Evolutionary conservation across 192 early-diverging fungal species (phyloP).

Genomic region (Cetraspora pellucida): DNA sequence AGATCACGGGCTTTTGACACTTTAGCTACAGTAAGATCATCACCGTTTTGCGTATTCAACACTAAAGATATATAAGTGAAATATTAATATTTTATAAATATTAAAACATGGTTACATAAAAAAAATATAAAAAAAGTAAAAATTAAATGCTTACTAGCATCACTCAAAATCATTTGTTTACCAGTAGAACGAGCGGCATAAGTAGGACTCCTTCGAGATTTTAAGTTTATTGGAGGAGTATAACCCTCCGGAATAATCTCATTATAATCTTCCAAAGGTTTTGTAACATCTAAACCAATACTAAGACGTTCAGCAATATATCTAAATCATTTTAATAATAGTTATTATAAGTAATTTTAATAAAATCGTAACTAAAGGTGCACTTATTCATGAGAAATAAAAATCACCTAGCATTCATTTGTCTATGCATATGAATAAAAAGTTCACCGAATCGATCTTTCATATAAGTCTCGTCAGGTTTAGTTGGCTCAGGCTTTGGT

Average conservation of each 20-base stretch:
- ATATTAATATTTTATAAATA: too few species aligned
- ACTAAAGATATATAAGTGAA: too few species aligned
- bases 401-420: background rate
- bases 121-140: too few species aligned
- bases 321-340: background rate
- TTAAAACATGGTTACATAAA: too few species aligned
- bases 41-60: background rate
- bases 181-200: too few species aligned
- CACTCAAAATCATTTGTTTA: too few species aligned
- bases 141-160: too few species aligned
- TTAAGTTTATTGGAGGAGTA: too few species aligned
- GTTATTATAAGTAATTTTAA: background rate
- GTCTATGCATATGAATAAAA: slow-evolving; percentile 3
- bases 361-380: background rate
- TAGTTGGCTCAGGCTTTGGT: background rate
- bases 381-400: background rate
- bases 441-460: slow-evolving; percentile 1
- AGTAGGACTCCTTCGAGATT: too few species aligned
- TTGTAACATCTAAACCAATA: background rate
- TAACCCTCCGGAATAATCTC: background rate
- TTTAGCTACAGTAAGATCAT: background rate
- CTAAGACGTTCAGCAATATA: background rate
- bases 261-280: background rate
- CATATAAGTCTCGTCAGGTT: background rate
- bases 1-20: background rate